Base-by-base conservation (phyloP, 805 yeast genomes). In the Ogataea chonburiensis region DNA sequence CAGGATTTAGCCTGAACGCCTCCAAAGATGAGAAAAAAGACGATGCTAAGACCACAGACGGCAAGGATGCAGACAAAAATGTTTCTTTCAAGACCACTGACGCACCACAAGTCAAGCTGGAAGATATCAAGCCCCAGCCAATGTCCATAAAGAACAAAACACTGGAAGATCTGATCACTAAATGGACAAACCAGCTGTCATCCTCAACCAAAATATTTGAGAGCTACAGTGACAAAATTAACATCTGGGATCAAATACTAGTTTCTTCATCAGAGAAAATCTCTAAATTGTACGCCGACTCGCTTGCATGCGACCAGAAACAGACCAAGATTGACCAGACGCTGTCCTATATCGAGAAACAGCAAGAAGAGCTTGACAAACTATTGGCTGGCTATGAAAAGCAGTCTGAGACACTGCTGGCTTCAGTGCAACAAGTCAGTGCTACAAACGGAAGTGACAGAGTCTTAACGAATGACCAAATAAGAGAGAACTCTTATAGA, bases 121-220 rank as follows among this genome's bases (percentile, higher is more conserved):
- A 81, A 36, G 68, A 73, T 24, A 71, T 79, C 18, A 77, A 75
- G 42, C 81, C 87, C 4, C 71, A 79, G 39, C 83, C 84, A 20
- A 73, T 87, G 3, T 77, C 95, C 4, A 72, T 93, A 23, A 88
- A 86, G 51, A 93, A 93, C 63, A 87, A 87, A 59, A 87, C 96
- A 1, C 67, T 93, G 54, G 98, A 93, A 53, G 98, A 93, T 57
- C 71, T 93, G 47, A 84, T 93, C 27, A 76, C 88, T 10, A 88
- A 84, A 61, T 93, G 98, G 98, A 84, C 97, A 0, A 77, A 79
- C 38, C 95, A 93, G 48, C 63, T 93, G 41, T 70, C 91, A 2
- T 71, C 75, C 10, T 78, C 93, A 0, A 75, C 91, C 2, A 70
- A 73, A 17, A 80, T 85, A 23, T 93, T 89, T 63, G 81, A 81